Base-by-base conservation (phyloP, 139 green algal genomes). In the Chlamydomonas incerta region DNA sequence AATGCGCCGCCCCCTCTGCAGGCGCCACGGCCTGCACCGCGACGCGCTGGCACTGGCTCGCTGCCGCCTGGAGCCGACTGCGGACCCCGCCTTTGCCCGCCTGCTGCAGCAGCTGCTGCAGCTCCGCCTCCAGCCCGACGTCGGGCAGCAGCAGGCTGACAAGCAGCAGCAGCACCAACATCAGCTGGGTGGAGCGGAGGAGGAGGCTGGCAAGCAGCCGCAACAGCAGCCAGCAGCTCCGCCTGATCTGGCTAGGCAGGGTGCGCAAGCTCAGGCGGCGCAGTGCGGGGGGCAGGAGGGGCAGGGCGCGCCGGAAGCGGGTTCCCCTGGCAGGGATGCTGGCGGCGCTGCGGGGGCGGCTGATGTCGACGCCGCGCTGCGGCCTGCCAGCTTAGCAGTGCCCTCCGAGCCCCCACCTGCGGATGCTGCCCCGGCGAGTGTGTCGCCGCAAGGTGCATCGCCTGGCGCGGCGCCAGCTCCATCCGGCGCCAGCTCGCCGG, bases 31-130 rank as follows among this genome's bases (percentile, higher is more conserved):
- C 11, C 47, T 85, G 66, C 79, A 85, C 29, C 79, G 79, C 0
- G 79, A 85, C 11, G 79, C 66, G 20, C 79, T 85, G 5, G 65
- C 65, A 4, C 46, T 85, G 66, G 79, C 79, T 3, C 79, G 79
- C 47, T 85, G 66, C 66, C 79, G 79, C 67, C 47, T 75, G 65
- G 10, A 67, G 5, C 5, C 23, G 2, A 8, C 8, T 5, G 6
- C 2, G 0, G 79, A 85, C 66, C 79, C 79, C 47, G 79, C 79
- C 65, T 68, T 75, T 15, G 65, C 28, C 31, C n/a, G 21, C 24
- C 79, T 85, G 65, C 67, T 85, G 21, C 29, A 11, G 15, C 79
- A 75, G 63, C 41, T 83, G 60, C 62, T 83, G n/a, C 23, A 31
- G 60, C 55, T 66, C 20, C 60, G 60, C 60, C 41, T 50, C 6